Conservation (phyloP, 345 rosid species). For the Durio zibethinus region DNA sequence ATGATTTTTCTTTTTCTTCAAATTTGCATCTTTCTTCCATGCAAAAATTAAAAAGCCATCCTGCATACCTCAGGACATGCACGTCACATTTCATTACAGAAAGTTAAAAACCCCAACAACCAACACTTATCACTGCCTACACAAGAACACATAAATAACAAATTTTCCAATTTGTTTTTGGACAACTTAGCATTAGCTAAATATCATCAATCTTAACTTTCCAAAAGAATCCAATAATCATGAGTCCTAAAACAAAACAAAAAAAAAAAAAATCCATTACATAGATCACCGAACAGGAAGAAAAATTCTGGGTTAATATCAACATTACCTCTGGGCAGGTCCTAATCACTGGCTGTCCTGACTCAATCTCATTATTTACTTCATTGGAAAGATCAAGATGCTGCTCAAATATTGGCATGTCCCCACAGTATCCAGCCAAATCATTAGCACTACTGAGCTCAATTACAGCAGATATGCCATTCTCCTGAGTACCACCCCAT, state of each 20-base stretch:
- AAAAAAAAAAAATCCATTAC: not conserved
- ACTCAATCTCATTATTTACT: conserved; percentile 50
- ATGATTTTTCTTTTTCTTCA: not conserved
- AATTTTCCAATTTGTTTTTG: not conserved
- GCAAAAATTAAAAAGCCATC: not conserved
- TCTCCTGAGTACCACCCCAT: conserved; percentile 76
- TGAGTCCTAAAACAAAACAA: not conserved
- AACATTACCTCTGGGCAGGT: conserved; percentile 73
- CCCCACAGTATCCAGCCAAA: conserved; percentile 34
- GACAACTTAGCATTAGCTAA: not conserved
- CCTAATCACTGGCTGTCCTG: conserved; percentile 46
- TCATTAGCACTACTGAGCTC: conserved; percentile 39
- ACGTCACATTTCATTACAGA: conserved; percentile 4
- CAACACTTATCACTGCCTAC: not conserved
- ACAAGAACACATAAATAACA: not conserved
- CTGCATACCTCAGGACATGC: not conserved
- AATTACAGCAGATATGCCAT: conserved; percentile 67
- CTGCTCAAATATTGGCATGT: conserved; percentile 37
- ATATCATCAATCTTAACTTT: not conserved
- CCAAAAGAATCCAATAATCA: not conserved
- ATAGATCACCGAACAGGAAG: not conserved
- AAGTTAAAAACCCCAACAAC: conserved; percentile 1
- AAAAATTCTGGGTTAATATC: not conserved
- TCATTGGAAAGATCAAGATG: conserved; percentile 45
- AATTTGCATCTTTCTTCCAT: not conserved